phyloP scores from a whole-genome alignment of 495 filamentous ascomycete genomes.

The Evernia prunastri region DNA sequence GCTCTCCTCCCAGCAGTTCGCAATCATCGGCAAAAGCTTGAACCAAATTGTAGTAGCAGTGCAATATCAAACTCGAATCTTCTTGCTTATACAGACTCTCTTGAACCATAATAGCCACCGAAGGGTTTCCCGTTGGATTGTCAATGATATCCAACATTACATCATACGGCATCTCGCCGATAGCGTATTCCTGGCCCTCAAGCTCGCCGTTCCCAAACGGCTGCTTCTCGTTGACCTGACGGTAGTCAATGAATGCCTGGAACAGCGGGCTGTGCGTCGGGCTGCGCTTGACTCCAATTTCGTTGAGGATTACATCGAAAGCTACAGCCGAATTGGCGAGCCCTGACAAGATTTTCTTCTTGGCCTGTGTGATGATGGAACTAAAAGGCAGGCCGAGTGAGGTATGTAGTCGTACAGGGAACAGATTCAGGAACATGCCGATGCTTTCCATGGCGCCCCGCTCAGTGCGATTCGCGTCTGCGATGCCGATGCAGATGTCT shows the following conservation, averaged over 20 bases:
- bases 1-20: not conserved
- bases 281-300: slow-evolving; percentile 32
- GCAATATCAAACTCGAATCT: not conserved
- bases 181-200: slow-evolving; percentile 3
- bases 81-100: slow-evolving; percentile 8
- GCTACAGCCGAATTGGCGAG: slow-evolving; percentile 36
- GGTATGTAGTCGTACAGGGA: slow-evolving; percentile 37
- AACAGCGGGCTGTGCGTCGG: slow-evolving; percentile 35
- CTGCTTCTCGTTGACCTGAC: slow-evolving; percentile 12
- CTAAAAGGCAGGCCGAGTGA: slow-evolving; percentile 2
- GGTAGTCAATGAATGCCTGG: slow-evolving; percentile 41
- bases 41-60: slow-evolving; percentile 16
- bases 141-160: slow-evolving; percentile 23
- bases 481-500: slow-evolving; percentile 39
- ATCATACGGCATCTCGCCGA: slow-evolving; percentile 21
- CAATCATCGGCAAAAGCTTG: slow-evolving; percentile 4
- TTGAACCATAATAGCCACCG: not conserved
- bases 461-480: slow-evolving; percentile 31
- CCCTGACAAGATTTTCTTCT: slow-evolving; percentile 25
- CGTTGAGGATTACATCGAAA: slow-evolving; percentile 40
- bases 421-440: slow-evolving; percentile 44
- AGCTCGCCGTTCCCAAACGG: slow-evolving; percentile 8
- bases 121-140: not conserved
- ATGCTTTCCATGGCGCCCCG: slow-evolving; percentile 13
- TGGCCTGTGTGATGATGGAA: slow-evolving; percentile 15